Conservation (phyloP, 176 grass and related monocot genomes). For the Musa beccarii region DNA sequence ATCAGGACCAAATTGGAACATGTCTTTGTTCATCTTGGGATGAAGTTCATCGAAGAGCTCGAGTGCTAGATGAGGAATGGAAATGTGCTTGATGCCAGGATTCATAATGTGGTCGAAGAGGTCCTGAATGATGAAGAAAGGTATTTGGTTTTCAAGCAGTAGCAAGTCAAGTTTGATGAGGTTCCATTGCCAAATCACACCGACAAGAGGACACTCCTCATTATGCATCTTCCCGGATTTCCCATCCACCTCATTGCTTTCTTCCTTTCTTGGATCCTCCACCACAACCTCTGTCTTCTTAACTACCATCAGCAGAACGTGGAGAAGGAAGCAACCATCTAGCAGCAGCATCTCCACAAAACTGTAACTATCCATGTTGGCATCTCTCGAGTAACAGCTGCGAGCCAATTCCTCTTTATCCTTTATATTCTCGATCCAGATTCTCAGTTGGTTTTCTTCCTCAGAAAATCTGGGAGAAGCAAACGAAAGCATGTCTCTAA, state of each 20-base stretch:
- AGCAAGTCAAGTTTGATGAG: conserved; percentile 46
- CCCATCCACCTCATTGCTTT: conserved; percentile 4
- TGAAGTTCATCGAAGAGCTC: conserved; percentile 35
- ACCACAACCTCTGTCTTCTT: conserved; percentile 6
- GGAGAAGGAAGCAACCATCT: conserved; percentile 38
- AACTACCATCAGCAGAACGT: conserved; percentile 27
- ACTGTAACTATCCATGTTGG: not conserved
- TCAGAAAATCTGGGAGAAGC: conserved; percentile 12
- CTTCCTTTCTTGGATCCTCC: conserved; percentile 2
- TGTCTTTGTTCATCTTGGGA: not conserved
- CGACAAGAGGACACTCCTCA: conserved; percentile 16
- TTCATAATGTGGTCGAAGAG: not conserved
- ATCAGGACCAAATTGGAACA: not conserved
- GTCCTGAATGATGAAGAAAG: conserved; percentile 33
- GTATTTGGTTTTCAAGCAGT: conserved; percentile 44
- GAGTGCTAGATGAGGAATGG: conserved; percentile 32
- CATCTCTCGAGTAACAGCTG: not conserved
- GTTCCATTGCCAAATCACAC: conserved; percentile 29
- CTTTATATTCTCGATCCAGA: not conserved
- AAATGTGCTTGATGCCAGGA: not conserved
- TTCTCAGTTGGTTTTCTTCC: not conserved
- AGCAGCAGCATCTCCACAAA: conserved; percentile 51
- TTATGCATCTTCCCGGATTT: conserved; percentile 31
- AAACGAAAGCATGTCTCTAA: conserved; percentile 27
- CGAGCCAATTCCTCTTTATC: not conserved